These are phyloP conservation scores for Cicer chorassanicum DNA, from an alignment of 306 rosid species.

Conservation along the genomic window DNA sequence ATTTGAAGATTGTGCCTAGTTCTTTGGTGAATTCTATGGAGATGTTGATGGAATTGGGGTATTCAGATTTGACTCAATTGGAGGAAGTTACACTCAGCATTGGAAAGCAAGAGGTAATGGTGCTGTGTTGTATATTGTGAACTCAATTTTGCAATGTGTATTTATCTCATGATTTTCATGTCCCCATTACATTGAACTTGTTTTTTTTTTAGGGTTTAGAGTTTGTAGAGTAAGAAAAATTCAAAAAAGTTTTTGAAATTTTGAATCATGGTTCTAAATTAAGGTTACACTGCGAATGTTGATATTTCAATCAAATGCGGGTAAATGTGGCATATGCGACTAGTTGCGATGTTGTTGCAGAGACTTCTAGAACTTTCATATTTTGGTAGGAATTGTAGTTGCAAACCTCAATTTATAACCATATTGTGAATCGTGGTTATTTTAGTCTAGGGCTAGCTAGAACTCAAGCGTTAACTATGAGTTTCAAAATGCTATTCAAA, in stretches of 20 bases:
- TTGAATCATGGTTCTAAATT: background rate
- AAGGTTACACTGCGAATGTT: background rate
- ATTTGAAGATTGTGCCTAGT: slow-evolving; percentile 43
- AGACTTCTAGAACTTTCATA: background rate
- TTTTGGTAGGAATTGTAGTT: background rate
- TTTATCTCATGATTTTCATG: too few species aligned
- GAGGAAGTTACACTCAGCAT: slow-evolving; percentile 29
- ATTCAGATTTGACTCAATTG: slow-evolving; percentile 22
- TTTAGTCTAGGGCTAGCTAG: background rate
- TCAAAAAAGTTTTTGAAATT: background rate
- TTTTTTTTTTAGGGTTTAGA: background rate
- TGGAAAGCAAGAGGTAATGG: slow-evolving; percentile 39
- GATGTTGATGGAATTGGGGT: slow-evolving; percentile 30
- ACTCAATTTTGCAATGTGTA: background rate
- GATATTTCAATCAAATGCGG: background rate
- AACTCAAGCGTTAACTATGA: background rate
- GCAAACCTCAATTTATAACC: background rate
- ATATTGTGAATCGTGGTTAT: background rate
- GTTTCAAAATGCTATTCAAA: background rate
- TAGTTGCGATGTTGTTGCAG: background rate
- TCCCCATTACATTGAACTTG: background rate
- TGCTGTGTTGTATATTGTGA: too few species aligned
- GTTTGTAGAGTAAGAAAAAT: background rate
- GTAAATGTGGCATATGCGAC: background rate
- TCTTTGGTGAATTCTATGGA: slow-evolving; percentile 37